Base-by-base conservation (phyloP, 805 yeast species). In the Maudiozyma barnettii region DNA sequence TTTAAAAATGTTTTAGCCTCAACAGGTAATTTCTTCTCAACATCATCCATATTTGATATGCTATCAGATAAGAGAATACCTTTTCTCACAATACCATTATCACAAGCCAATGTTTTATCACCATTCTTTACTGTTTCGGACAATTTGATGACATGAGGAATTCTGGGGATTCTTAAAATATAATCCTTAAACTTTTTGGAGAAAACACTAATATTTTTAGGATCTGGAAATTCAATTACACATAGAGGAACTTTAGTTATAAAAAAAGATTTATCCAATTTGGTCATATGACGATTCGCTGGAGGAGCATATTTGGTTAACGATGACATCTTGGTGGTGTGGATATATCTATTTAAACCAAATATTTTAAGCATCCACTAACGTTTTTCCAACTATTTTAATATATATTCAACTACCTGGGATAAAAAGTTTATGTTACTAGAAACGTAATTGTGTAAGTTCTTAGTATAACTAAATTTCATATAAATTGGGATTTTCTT, bases 221-320 rank as follows among this genome's bases (percentile, higher is more conserved):
- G 86, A 46, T 89, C 80, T 4, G 82, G 79, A 56, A 91, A 78
- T 44, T 70, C 66, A 0, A 90, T 88, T 23, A 81, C 83, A 54
- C 85, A 77, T 19, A 88, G 67, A 1, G 77, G 74, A 13, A 85
- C 66, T n/a, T 70, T 66, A 14, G 71, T 72, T 6, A 67, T 58
- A 68, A 91, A 91, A 53, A 78, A 75, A 1, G 76, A 64, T 39
- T 83, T 74, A 64, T 91, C 93, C 38, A 91, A 72, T 14, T 59
- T 72, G 39, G 59, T 76, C 87, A 86, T 80, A 2, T 75, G 71
- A 41, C 85, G 66, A 60, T 84, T 72, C 8, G 79, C 68, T 0
- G 96, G 96, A 1, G 96, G 95, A 58, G 49, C 45, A 47, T 60
- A 65, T 44, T 54, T 60, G 1, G 16, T 5, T 6, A 35, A 18